Conservation (phyloP, 768 basidiomycete species). For the Crucibulum laeve region DNA sequence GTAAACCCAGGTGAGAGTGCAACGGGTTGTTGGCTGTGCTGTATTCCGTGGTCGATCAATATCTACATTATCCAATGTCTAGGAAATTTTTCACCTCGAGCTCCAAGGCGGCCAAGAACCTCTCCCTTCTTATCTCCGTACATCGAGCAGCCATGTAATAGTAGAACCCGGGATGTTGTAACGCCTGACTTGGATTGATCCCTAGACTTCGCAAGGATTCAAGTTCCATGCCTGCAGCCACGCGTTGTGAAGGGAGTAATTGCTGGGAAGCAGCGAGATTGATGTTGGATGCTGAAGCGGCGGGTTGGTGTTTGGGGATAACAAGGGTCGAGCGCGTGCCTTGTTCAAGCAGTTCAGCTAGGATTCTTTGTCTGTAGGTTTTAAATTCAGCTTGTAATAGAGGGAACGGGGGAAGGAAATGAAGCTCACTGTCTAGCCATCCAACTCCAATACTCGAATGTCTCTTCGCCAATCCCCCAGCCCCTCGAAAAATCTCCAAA, state of each 20-base stretch:
- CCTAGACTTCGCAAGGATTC: slow-evolving; percentile 63
- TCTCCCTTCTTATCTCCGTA: slow-evolving; percentile 68
- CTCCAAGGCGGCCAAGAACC: slow-evolving; percentile 58
- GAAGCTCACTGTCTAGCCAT: slow-evolving; percentile 77
- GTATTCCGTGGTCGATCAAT: background rate
- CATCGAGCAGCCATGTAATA: slow-evolving; percentile 87
- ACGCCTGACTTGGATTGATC: slow-evolving; percentile 72
- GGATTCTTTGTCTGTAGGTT: slow-evolving; percentile 67
- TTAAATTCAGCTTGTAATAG: background rate
- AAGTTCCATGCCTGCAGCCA: too few relatives aligned
- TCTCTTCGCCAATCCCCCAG: slow-evolving; percentile 96
- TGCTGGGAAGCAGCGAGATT: slow-evolving; percentile 13
- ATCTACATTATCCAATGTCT: background rate
- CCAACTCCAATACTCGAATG: slow-evolving; percentile 98
- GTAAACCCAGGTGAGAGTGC: slow-evolving; percentile 63
- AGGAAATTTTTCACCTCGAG: slow-evolving; percentile 43
- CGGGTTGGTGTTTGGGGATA: slow-evolving; percentile 57
- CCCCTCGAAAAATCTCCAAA: slow-evolving; percentile 84
- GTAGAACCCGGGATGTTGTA: slow-evolving; percentile 92
- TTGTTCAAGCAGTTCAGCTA: slow-evolving; percentile 88
- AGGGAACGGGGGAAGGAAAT: background rate
- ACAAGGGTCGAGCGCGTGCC: slow-evolving; percentile 60
- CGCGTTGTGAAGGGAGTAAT: slow-evolving; percentile 15
- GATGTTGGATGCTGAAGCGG: slow-evolving; percentile 19
- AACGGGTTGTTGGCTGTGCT: slow-evolving; percentile 26